Conservation (phyloP, 768 basidiomycete species). For the Termitomyces sp. region DNA sequence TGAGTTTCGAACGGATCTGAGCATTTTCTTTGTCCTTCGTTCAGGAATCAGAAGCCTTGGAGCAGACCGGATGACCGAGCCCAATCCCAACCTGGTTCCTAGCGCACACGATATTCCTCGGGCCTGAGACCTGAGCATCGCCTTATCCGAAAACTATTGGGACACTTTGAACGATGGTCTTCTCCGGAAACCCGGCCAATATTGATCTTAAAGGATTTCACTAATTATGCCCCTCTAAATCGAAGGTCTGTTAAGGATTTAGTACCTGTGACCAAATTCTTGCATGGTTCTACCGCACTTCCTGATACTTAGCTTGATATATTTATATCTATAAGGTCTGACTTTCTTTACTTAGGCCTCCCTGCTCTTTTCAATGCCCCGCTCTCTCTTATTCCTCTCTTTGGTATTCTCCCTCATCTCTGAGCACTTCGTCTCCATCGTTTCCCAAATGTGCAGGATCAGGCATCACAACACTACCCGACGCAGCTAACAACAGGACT, state of each 20-base stretch:
- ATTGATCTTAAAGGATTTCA: neutral
- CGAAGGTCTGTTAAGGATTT: neutral
- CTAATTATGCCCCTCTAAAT: neutral
- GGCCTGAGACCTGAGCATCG: neutral
- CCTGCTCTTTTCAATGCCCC: neutral
- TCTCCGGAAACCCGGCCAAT: neutral
- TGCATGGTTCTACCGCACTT: neutral
- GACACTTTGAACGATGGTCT: neutral
- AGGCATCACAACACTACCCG: constrained; percentile 30
- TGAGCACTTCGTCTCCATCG: constrained; percentile 6
- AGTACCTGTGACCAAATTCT: neutral
- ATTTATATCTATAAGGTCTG: neutral
- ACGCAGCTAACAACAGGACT: constrained; percentile 29
- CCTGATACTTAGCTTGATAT: neutral
- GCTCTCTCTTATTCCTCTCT: neutral
- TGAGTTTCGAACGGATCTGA: no score
- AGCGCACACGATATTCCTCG: no score
- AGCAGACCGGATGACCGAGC: no score
- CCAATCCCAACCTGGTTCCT: no score
- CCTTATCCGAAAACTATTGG: neutral
- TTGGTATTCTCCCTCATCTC: neutral
- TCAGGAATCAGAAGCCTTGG: no score
- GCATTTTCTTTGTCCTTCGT: no score
- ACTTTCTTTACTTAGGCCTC: no score
- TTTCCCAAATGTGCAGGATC: constrained; percentile 21